These are phyloP conservation scores for Dentipellis fragilis DNA, from an alignment of 768 basidiomycete genomes.

Conservation along the genomic window DNA sequence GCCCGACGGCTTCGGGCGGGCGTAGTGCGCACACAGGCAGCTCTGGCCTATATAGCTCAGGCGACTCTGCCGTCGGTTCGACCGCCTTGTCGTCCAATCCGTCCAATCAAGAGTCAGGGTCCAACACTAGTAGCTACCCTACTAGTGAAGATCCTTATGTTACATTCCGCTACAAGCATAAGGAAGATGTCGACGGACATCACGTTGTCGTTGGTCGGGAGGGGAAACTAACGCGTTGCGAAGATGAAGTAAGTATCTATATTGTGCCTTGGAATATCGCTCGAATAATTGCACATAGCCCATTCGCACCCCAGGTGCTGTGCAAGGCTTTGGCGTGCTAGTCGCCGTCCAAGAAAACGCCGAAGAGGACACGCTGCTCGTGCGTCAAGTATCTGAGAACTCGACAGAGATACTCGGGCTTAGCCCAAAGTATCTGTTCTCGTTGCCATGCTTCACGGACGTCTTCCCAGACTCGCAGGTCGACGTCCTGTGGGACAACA, in stretches of 20 bases:
- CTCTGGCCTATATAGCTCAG: neutral
- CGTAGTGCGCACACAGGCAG: neutral
- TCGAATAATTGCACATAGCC: conserved; percentile 33
- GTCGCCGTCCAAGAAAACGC: conserved; percentile 56
- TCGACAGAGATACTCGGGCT: conserved; percentile 66
- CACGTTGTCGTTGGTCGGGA: conserved; percentile 65
- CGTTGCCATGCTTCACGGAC: conserved; percentile 62
- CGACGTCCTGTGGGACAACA: conserved; percentile 61
- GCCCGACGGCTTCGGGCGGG: neutral
- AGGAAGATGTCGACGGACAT: conserved; percentile 53
- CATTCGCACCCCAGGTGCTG: conserved; percentile 70
- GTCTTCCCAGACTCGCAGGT: conserved; percentile 57
- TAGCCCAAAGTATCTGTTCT: conserved; percentile 61
- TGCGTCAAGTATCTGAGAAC: conserved; percentile 82
- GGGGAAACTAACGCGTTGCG: conserved; percentile 53
- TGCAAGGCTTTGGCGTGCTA: conserved; percentile 78
- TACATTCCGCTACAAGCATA: conserved; percentile 58
- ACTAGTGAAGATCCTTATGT: conserved; percentile 28
- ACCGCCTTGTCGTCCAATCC: neutral
- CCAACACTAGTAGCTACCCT: conserved; percentile 9
- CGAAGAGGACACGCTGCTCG: conserved; percentile 41
- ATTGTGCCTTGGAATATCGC: neutral
- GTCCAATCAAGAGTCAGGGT: neutral
- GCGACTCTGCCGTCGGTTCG: neutral
- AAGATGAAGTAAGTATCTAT: conserved; percentile 48